phyloP scores from a whole-genome alignment of 306 rosid species.

The Ochetophila trinervis region DNA sequence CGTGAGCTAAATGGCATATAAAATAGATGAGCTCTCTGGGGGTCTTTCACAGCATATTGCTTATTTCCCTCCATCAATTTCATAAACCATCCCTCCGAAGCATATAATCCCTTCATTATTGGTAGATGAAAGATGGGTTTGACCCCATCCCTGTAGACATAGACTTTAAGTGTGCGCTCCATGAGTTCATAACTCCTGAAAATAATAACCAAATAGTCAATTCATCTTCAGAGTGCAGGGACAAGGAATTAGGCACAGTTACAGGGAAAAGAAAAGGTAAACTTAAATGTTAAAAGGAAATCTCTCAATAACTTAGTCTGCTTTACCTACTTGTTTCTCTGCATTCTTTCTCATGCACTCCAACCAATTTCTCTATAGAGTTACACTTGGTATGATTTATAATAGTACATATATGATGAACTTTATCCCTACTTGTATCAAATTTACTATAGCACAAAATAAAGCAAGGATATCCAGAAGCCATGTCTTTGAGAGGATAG shows the following conservation, averaged over 20 bases:
- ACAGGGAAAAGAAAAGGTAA: not conserved
- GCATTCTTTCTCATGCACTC: no score
- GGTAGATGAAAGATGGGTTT: constrained; percentile 95
- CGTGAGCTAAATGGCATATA: constrained; percentile 93
- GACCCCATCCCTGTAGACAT: constrained; percentile 75
- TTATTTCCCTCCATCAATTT: constrained; percentile 81
- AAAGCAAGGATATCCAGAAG: not conserved
- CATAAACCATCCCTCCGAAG: constrained; percentile 98
- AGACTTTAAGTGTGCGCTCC: constrained; percentile 79
- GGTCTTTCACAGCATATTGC: constrained; percentile 67
- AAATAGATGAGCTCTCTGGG: constrained; percentile 83
- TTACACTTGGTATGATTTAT: no score
- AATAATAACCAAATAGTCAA: constrained; percentile 21
- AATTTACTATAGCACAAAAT: not conserved
- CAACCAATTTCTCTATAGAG: no score
- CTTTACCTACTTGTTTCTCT: no score
- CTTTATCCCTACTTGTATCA: no score
- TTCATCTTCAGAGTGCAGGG: not conserved
- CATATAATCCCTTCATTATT: constrained; percentile 72
- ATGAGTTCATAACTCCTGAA: constrained; percentile 90
- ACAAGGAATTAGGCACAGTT: not conserved
- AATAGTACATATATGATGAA: no score
- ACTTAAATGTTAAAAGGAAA: not conserved
- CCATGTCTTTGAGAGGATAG: not conserved
- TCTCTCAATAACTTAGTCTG: no score